These are phyloP conservation scores for Ophiocytium majus DNA, from an alignment of 352 stramenopile genomes.

Conservation along the genomic window DNA sequence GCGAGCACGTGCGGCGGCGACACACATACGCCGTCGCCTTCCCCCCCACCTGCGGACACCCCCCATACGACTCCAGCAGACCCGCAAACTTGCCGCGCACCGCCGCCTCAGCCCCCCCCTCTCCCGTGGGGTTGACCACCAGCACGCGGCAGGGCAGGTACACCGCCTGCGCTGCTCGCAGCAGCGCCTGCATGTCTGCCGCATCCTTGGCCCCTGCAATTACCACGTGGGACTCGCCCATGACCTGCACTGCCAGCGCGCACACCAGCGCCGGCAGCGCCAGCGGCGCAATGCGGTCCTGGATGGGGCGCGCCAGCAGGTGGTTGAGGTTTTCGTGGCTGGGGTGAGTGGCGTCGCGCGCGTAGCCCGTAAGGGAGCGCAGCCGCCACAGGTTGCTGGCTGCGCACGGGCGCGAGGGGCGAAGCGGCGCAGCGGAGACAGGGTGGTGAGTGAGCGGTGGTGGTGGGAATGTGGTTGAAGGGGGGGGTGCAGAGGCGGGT, in stretches of 20 bases:
- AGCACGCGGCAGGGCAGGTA: conserved; percentile 46
- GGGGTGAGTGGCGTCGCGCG: not conserved
- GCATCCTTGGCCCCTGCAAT: conserved; percentile 27
- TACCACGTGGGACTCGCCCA: conserved; percentile 27
- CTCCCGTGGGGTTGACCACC: conserved; percentile 24
- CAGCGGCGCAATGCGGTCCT: not conserved
- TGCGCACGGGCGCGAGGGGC: too few species aligned
- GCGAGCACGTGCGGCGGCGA: conserved; percentile 40
- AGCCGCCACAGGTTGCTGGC: not conserved
- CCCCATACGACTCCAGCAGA: conserved; percentile 38
- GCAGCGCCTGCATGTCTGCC: conserved; percentile 33
- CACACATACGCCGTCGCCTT: conserved; percentile 47
- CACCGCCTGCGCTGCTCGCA: conserved; percentile 32
- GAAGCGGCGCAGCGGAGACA: too few species aligned
- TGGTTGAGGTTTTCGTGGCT: not conserved
- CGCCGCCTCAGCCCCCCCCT: not conserved
- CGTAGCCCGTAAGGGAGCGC: not conserved
- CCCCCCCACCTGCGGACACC: conserved; percentile 14
- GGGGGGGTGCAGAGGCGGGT: too few species aligned
- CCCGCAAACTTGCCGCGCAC: conserved; percentile 20
- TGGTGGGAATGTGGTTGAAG: too few species aligned
- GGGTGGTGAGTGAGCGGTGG: too few species aligned
- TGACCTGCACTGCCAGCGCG: not conserved
- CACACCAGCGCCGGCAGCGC: not conserved
- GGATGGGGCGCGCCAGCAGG: conserved; percentile 5